Conservation (phyloP, 2,329 filamentous ascomycete species). For the Coleophoma eucalyptorum region DNA sequence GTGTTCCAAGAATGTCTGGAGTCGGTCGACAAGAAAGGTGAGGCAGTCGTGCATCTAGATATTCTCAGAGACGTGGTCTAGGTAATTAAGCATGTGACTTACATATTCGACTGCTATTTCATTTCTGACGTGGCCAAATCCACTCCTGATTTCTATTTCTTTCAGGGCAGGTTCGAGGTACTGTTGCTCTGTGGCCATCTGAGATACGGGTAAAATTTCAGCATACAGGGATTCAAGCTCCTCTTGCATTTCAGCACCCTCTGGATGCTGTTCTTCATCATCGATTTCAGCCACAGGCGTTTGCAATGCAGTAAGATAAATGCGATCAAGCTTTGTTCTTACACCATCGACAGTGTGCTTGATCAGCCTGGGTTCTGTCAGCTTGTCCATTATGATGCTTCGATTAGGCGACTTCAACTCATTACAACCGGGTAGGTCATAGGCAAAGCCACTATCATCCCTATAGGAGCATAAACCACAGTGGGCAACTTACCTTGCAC, state of each 20-base stretch:
- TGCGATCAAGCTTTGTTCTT: slow-evolving; percentile 50
- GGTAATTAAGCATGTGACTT: slow-evolving; percentile 16
- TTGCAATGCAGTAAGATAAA: slow-evolving; percentile 46
- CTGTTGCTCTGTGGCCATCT: slow-evolving; percentile 68
- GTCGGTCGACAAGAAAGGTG: slow-evolving; percentile 45
- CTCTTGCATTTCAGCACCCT: slow-evolving; percentile 50
- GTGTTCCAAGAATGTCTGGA: slow-evolving; percentile 35
- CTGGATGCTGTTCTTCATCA: slow-evolving; percentile 20
- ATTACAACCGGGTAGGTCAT: background rate
- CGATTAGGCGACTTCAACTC: background rate
- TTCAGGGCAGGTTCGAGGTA: slow-evolving; percentile 57
- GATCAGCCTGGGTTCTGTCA: slow-evolving; percentile 39
- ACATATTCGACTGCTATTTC: slow-evolving; percentile 48
- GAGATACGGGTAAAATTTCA: slow-evolving; percentile 65
- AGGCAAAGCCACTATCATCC: too few species aligned
- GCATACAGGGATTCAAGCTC: slow-evolving; percentile 67
- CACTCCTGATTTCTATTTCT: slow-evolving; percentile 38
- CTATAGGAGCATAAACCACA: too few species aligned
- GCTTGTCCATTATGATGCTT: background rate
- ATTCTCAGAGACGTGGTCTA: slow-evolving; percentile 1
- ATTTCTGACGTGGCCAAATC: slow-evolving; percentile 39
- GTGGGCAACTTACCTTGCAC: slow-evolving; percentile 39
- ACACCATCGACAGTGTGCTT: slow-evolving; percentile 53
- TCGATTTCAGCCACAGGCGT: slow-evolving; percentile 7
- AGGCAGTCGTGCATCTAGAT: slow-evolving; percentile 49